Evolutionary conservation across 2,329 filamentous ascomycete species (phyloP), one percentile per base, ranked within the genome.

Genomic region (Dryadomyces quercivorus): DNA sequence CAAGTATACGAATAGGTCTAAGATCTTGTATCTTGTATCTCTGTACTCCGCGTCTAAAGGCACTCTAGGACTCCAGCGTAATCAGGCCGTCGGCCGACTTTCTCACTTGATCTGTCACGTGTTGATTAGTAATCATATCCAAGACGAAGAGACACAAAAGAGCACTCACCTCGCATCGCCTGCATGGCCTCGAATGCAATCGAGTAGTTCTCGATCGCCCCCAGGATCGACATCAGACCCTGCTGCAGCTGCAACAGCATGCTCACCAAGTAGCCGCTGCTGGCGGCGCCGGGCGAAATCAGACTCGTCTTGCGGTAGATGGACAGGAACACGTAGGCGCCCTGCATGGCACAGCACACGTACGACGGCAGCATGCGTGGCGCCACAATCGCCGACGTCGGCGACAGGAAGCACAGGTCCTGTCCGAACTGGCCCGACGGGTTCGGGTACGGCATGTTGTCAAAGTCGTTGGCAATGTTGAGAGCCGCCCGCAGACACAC

Each of bases 401-500:
- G 63, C 10, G 67, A 65, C 40, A 72, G 58, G 55, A 65, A 69
- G 45, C 61, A 65, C 4, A 59, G 31, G 15, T 65, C 60, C 36
- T 66, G 65, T n/a, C 63, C 63, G 5, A 63, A 59, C 55, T 66
- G 63, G 20, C 67, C 61, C 22, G 63, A 69, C 60, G 71, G 67
- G 52, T 70, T 70, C 15, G 75, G 74, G 53, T 72, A 75, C 1
- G 75, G 73, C 38, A 77, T 61, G 12, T 65, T 63, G 57, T 72
- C 67, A 52, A 76, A 76, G 13, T 69, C 69, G 51, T 66, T 61
- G 1, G 74, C 70, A 54, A 77, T 76, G 57, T 68, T 72, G 46
- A 77, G 66, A 2, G 74, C 73, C 8, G 74, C 70, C 49, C 70
- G 72, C 36, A 77, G 65, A 59, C 74, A 76, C 56, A 76, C 69